Evolutionary conservation across 2,329 filamentous ascomycete species (phyloP), one percentile per base, ranked within the genome.

Genomic region (Madurella mycetomatis): DNA sequence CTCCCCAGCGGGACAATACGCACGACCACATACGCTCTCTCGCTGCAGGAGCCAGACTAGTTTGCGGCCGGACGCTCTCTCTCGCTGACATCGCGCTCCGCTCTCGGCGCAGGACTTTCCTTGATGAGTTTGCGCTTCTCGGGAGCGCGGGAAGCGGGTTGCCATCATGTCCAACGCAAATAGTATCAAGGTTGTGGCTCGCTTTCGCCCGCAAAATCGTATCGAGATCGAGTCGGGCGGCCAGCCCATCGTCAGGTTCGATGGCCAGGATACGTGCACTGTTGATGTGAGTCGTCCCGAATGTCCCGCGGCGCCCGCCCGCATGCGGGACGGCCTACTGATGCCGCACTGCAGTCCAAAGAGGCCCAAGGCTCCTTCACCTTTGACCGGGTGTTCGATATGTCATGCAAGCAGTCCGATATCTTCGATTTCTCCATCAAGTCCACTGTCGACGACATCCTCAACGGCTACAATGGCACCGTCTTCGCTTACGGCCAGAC

Each of bases 401-500:
- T 96, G 89, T 79, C 81, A 72, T 94, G 90, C 67, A 84, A 84
- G 67, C 94, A 99, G 74, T 79, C 83, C 67, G 92, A 97, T 73
- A 91, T 99, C 67, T 99, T 99, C 76, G 90, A 97, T 73, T 99
- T 94, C 76, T 97, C 94, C 41, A 97, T 99, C 72, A 86, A 88
- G 61, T 84, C 90, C 25, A 97, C 94, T 17, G 94, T 99, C 64
- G 92, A 97, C 76, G 94, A 97, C 71, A 96, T 99, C 64, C 81
- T 99, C 62, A 96, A 97, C 74, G 94, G 94, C 62, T 99, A 99
- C 82, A 99, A 99, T 76, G 94, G 92, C 69, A 97, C 92, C 13
- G 92, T 99, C 64, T 97, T 99, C 67, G 94, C 94, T 60, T 99
- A 99, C 71, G 94, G 94, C 62, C 94, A 97, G 79, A 99, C 94